phyloP scores from a whole-genome alignment of 2,329 filamentous ascomycete species.

The Xylaria sp. region DNA sequence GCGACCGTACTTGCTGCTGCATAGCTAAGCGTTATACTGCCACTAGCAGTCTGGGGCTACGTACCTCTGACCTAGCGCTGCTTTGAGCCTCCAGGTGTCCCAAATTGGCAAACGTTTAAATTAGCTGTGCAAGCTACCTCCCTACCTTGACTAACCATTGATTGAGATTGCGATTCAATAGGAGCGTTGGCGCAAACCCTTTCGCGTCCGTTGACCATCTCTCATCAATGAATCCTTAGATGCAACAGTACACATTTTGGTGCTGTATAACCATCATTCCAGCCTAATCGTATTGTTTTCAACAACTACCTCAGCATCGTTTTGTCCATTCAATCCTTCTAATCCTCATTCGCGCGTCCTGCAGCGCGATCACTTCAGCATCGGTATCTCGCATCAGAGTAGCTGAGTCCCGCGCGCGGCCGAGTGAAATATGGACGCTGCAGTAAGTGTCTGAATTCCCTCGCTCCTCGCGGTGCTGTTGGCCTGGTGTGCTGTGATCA shows the following conservation, averaged over 20 bases:
- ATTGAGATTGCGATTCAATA: background rate
- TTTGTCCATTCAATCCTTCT: background rate
- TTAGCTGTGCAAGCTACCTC: conserved; percentile 3
- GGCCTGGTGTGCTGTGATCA: conserved; percentile 12
- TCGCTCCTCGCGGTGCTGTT: background rate
- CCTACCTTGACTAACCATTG: conserved; percentile 21
- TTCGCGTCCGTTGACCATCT: conserved; percentile 11
- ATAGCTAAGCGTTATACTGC: conserved; percentile 2
- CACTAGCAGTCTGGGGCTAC: conserved; percentile 19
- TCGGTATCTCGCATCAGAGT: conserved; percentile 19
- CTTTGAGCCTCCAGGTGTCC: conserved; percentile 31
- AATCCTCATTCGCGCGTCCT: conserved; percentile 23
- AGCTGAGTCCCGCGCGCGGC: background rate
- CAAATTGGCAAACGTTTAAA: conserved; percentile 31
- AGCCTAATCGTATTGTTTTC: conserved; percentile 28
- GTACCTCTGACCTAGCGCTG: conserved; percentile 26
- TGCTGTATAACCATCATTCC: conserved; percentile 31
- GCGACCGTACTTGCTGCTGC: conserved; percentile 17
- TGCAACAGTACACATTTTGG: conserved; percentile 25
- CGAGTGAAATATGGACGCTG: conserved; percentile 42
- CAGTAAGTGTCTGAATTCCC: conserved; percentile 40
- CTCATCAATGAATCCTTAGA: conserved; percentile 35
- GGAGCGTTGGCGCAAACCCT: conserved; percentile 7
- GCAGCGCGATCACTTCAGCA: conserved; percentile 13
- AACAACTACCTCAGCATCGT: conserved; percentile 16